Percentiles rank a stretch among this genome's conserved stretches.
These are phyloP conservation scores for Pseudogymnoascus sp. DNA, from an alignment of 2,329 filamentous ascomycete genomes.

Conservation along the genomic window DNA sequence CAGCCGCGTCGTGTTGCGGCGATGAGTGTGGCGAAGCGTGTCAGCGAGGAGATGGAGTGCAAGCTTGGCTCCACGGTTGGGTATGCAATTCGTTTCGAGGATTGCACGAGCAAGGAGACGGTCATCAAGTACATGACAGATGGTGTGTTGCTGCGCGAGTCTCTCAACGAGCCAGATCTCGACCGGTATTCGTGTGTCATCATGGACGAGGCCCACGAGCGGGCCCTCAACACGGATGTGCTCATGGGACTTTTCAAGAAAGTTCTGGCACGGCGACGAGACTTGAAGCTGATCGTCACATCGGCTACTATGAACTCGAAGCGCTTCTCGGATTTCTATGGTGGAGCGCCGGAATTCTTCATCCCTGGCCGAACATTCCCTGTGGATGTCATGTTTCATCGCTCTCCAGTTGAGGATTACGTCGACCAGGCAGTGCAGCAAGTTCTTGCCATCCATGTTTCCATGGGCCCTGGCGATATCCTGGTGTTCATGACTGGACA, in stretches of 20 bases:
- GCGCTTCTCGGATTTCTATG: conserved; percentile 91
- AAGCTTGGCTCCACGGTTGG: conserved; percentile 80
- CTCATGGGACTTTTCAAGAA: conserved; percentile 98
- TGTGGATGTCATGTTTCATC: conserved; percentile 91
- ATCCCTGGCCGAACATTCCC: conserved; percentile 96
- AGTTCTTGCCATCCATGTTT: conserved; percentile 90
- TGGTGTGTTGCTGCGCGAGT: conserved; percentile 87
- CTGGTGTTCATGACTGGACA: conserved; percentile 99
- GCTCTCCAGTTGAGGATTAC: conserved; percentile 93
- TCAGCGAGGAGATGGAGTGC: conserved; percentile 97
- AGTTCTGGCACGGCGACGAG: conserved; percentile 77
- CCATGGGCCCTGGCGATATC: conserved; percentile 86
- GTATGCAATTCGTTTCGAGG: conserved; percentile 96
- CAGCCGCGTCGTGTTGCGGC: conserved; percentile 93
- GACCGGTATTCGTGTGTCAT: conserved; percentile 98
- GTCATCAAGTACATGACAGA: conserved; percentile 99
- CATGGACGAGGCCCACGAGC: conserved; percentile 98
- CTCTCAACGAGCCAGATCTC: conserved; percentile 81
- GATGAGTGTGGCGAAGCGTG: conserved; percentile 98
- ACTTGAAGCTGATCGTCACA: conserved; percentile 93
- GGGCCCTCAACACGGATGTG: conserved; percentile 93
- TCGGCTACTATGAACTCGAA: conserved; percentile 99
- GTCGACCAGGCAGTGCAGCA: conserved; percentile 96
- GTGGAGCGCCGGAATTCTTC: conserved; percentile 89
- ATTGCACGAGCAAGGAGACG: conserved; percentile 93